These are phyloP conservation scores for Lepiota brunneoincarnata DNA, from an alignment of 768 basidiomycete species.

Conservation along the genomic window DNA sequence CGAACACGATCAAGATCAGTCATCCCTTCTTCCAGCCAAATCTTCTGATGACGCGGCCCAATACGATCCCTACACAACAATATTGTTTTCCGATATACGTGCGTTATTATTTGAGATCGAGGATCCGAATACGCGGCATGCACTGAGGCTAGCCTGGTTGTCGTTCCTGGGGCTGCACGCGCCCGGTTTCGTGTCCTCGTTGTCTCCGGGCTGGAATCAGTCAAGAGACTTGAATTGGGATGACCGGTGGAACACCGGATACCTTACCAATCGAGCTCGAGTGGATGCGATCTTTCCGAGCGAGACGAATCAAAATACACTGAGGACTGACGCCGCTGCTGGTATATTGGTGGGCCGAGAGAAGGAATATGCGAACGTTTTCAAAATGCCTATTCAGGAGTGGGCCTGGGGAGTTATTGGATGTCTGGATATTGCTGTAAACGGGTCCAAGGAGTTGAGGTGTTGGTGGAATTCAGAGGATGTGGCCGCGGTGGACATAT, in stretches of 20 bases:
- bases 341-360: conserved; percentile 70
- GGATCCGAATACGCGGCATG: conserved; percentile 42
- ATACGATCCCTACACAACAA: conserved; percentile 67
- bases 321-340: conserved; percentile 59
- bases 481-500: conserved; percentile 45
- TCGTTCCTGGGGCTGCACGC: conserved; percentile 68
- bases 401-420: conserved; percentile 58
- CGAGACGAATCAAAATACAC: conserved; percentile 22
- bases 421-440: conserved; percentile 44
- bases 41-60: conserved; percentile 47
- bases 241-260: conserved; percentile 62
- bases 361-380: conserved; percentile 54
- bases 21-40: conserved; percentile 46
- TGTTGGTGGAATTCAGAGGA: conserved; percentile 45
- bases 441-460: conserved; percentile 27
- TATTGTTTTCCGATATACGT: conserved; percentile 74
- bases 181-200: conserved; percentile 55
- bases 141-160: conserved; percentile 69
- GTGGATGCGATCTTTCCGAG: conserved; percentile 55
- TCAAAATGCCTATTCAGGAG: conserved; percentile 59
- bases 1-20: conserved; percentile 50
- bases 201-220: conserved; percentile 22
- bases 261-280: conserved; percentile 41
- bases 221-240: conserved; percentile 43
- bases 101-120: conserved; percentile 49